phyloP scores from a whole-genome alignment of 1,139 yeast species.

The Taphrina flavorubra region DNA sequence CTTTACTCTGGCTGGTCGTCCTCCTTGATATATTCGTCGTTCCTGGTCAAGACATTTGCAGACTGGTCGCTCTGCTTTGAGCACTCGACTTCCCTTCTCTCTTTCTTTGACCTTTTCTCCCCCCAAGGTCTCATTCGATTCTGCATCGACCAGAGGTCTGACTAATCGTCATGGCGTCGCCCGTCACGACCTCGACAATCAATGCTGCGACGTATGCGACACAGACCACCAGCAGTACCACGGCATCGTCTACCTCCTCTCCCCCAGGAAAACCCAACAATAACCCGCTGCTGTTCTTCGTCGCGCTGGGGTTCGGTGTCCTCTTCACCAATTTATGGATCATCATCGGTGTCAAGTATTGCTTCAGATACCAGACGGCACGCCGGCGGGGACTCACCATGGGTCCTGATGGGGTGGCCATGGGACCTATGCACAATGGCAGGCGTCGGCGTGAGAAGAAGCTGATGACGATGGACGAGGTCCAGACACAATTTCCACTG shows the following conservation, averaged over 20 bases:
- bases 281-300: conserved; percentile 51
- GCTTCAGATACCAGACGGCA: conserved; percentile 48
- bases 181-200: conserved; percentile 12
- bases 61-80: too few relatives aligned
- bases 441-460: conserved; percentile 50
- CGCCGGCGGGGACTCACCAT: conserved; percentile 35
- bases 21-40: too few relatives aligned
- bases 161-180: conserved; percentile 2
- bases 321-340: conserved; percentile 53
- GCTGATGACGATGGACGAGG: conserved; percentile 62
- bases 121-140: neutral
- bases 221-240: conserved; percentile 18
- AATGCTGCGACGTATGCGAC: conserved; percentile 3
- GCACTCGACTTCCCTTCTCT: too few relatives aligned
- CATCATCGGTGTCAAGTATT: conserved; percentile 52
- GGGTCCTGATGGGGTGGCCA: conserved; percentile 39
- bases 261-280: conserved; percentile 19
- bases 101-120: neutral
- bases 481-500: conserved; percentile 69
- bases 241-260: conserved; percentile 39
- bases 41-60: too few relatives aligned
- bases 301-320: conserved; percentile 54
- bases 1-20: too few relatives aligned
- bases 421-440: conserved; percentile 41
- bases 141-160: neutral